A percentile compares a stretch with the other conserved stretches of the same genome.
These are phyloP conservation scores for Phyllachora maydis DNA, from an alignment of 2,329 filamentous ascomycete species.

Conservation along the genomic window DNA sequence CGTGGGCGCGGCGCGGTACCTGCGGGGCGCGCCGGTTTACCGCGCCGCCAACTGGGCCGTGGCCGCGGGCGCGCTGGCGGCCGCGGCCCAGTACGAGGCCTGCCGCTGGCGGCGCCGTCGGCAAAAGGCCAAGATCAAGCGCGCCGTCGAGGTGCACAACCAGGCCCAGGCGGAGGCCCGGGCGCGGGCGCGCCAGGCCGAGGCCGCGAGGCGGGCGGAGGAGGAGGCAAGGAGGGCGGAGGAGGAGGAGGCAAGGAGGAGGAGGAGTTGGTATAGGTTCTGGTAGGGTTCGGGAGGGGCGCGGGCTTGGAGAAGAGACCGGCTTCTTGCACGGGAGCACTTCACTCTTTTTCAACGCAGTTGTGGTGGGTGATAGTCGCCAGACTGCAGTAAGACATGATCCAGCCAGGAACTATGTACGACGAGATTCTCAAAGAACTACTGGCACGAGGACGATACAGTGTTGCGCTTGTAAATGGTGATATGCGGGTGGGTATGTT, in stretches of 20 bases:
- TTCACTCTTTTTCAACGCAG: no score
- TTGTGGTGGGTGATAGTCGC: no score
- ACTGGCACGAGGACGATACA: no score
- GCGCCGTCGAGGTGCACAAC: slow-evolving; percentile 66
- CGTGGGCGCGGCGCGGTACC: slow-evolving; percentile 50
- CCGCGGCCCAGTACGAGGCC: slow-evolving; percentile 62
- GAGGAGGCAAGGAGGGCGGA: slow-evolving; percentile 5
- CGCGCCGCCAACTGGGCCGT: slow-evolving; percentile 74
- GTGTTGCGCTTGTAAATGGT: no score
- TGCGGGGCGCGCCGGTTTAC: slow-evolving; percentile 46
- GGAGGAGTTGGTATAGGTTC: slow-evolving; percentile 14
- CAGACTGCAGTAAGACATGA: no score
- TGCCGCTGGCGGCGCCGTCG: slow-evolving; percentile 56
- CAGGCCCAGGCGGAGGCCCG: slow-evolving; percentile 43
- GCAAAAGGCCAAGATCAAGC: slow-evolving; percentile 67
- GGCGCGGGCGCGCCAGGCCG: no score
- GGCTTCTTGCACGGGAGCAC: no score
- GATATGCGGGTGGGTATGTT: no score
- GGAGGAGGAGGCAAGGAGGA: slow-evolving; percentile 12
- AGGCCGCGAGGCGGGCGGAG: no score
- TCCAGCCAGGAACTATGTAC: no score
- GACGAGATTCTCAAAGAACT: no score
- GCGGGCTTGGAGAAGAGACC: no score
- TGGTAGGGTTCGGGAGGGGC: slow-evolving; percentile 3
- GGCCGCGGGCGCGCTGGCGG: slow-evolving; percentile 48